Evolutionary conservation across 1,284 basidiomycete species (phyloP).

Genomic region (Laetiporus sulphureus): DNA sequence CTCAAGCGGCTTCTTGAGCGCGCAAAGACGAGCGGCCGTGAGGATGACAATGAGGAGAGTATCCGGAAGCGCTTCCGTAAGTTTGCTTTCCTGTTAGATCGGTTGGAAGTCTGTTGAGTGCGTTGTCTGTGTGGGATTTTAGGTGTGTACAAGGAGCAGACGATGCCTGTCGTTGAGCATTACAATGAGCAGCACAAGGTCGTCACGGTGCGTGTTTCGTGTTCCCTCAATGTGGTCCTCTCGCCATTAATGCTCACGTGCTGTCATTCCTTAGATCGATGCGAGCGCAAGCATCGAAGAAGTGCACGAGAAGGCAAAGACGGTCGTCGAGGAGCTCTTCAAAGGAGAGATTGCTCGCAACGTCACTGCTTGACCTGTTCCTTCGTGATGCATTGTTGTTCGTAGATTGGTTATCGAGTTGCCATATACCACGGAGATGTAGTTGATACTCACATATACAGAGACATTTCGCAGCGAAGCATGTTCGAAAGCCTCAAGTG

Average conservation of each 20-base stretch:
- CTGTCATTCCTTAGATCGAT: constrained; percentile 71
- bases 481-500: too few relatives aligned
- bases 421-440: too few relatives aligned
- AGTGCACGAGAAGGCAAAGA: constrained; percentile 60
- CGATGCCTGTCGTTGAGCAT: constrained; percentile 95
- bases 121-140: too few relatives aligned
- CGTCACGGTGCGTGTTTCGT: constrained; percentile 53
- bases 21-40: constrained; percentile 90
- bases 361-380: constrained; percentile 18
- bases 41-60: constrained; percentile 94
- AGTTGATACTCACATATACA: too few relatives aligned
- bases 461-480: too few relatives aligned
- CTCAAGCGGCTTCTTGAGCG: constrained; percentile 81
- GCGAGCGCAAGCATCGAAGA: constrained; percentile 68
- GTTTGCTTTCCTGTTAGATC: constrained; percentile 23
- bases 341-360: constrained; percentile 21
- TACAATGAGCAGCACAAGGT: constrained; percentile 74
- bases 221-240: too few relatives aligned
- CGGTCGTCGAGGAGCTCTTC: constrained; percentile 41
- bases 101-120: not conserved
- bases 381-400: too few relatives aligned
- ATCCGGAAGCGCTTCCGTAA: constrained; percentile 94
- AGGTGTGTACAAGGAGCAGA: constrained; percentile 89
- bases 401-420: too few relatives aligned
- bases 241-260: too few relatives aligned